phyloP scores from a whole-genome alignment of 1,139 yeast genomes.

The Yamadazyma membranifaciens region DNA sequence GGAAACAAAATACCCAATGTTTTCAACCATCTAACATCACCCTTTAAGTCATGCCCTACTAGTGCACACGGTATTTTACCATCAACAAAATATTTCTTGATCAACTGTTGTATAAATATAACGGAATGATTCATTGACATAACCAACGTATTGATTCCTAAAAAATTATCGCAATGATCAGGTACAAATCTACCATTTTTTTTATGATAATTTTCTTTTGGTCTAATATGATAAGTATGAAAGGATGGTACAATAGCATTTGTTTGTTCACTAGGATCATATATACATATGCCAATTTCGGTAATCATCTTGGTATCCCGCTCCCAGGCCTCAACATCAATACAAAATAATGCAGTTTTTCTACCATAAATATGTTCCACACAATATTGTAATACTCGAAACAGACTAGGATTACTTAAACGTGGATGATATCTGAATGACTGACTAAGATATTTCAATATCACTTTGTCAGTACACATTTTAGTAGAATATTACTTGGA shows the following conservation, averaged over 20 bases:
- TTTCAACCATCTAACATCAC: slow-evolving; percentile 57
- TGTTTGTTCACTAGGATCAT: slow-evolving; percentile 54
- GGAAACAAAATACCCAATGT: slow-evolving; percentile 50
- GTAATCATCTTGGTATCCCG: slow-evolving; percentile 44
- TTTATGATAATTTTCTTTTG: slow-evolving; percentile 45
- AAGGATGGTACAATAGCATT: slow-evolving; percentile 42
- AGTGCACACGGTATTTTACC: slow-evolving; percentile 27
- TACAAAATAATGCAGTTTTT: slow-evolving; percentile 44
- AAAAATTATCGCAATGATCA: slow-evolving; percentile 55
- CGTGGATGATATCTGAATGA: slow-evolving; percentile 13
- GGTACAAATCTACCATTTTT: slow-evolving; percentile 63
- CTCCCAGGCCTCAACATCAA: slow-evolving; percentile 73
- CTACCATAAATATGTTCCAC: slow-evolving; percentile 24
- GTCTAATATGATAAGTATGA: slow-evolving; percentile 54
- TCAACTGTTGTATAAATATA: slow-evolving; percentile 37
- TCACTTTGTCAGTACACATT: slow-evolving; percentile 4
- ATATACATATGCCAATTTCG: slow-evolving; percentile 68
- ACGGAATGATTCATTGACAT: slow-evolving; percentile 37
- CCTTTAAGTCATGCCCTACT: slow-evolving; percentile 70
- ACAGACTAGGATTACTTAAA: slow-evolving; percentile 12
- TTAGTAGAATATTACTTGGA: not conserved
- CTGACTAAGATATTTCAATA: slow-evolving; percentile 3
- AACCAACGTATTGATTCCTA: slow-evolving; percentile 53
- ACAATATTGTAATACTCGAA: slow-evolving; percentile 13
- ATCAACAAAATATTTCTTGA: slow-evolving; percentile 39